phyloP scores from a whole-genome alignment of 257 asterid genomes.

The Salvia miltiorrhiza region DNA sequence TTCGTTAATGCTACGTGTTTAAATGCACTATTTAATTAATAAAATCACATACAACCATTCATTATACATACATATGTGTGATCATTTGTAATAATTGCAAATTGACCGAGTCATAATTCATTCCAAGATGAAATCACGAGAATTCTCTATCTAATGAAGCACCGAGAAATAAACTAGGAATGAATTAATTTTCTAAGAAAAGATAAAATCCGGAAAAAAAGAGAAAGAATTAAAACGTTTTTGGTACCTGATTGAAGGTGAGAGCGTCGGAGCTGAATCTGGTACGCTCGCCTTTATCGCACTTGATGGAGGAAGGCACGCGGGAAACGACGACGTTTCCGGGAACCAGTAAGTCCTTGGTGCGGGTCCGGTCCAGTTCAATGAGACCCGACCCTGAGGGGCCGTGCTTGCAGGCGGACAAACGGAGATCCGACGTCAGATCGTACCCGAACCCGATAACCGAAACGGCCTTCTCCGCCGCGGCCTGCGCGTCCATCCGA shows the following conservation, averaged over 20 bases:
- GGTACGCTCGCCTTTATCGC: slow-evolving; percentile 96
- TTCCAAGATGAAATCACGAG: neutral
- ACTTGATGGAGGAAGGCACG: slow-evolving; percentile 70
- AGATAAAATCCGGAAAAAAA: neutral
- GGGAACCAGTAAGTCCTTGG: slow-evolving; percentile 63
- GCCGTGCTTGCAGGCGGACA: slow-evolving; percentile 78
- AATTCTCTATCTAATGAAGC: neutral
- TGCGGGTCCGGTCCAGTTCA: slow-evolving; percentile 51
- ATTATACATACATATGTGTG: neutral
- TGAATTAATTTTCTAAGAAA: neutral
- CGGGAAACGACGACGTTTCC: slow-evolving; percentile 66
- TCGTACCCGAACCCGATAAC: slow-evolving; percentile 91
- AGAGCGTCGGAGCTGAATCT: slow-evolving; percentile 89
- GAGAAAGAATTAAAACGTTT: neutral
- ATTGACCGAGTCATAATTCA: slow-evolving; percentile 1
- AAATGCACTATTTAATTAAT: neutral
- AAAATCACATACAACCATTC: neutral
- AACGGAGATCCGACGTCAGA: slow-evolving; percentile 63
- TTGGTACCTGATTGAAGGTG: slow-evolving; percentile 72
- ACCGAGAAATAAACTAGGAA: neutral
- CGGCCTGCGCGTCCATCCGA: slow-evolving; percentile 68
- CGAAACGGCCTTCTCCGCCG: slow-evolving; percentile 89
- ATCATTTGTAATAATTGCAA: neutral
- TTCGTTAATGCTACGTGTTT: neutral
- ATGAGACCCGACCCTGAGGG: slow-evolving; percentile 62